Percentiles rank a stretch among this genome's conserved stretches.
Evolutionary conservation across 352 stramenopile genomes (phyloP).

Genomic region (Elongisporangium senticosum): DNA sequence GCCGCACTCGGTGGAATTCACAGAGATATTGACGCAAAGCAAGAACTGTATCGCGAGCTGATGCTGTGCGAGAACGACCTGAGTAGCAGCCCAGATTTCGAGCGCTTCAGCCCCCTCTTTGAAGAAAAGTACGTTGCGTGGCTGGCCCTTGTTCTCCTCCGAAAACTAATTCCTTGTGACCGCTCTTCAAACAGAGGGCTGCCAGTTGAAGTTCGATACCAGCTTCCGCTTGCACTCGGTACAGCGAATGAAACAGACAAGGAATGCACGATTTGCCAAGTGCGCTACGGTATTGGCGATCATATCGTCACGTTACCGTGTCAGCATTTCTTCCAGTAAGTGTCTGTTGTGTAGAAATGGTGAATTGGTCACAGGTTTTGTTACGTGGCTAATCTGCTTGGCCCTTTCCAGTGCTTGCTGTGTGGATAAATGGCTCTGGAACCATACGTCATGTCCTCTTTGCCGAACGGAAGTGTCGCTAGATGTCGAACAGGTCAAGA

Average conservation of each 20-base stretch:
- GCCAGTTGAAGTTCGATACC: slow-evolving; percentile 73
- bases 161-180: not conserved
- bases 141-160: not conserved
- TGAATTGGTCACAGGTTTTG: not conserved
- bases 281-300: slow-evolving; percentile 77
- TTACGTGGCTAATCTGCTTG: slow-evolving; percentile 1
- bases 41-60: slow-evolving; percentile 62
- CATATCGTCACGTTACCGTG: slow-evolving; percentile 81
- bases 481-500: slow-evolving; percentile 27
- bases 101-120: slow-evolving; percentile 60
- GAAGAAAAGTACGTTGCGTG: slow-evolving; percentile 65
- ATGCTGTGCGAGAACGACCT: slow-evolving; percentile 48
- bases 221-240: slow-evolving; percentile 66
- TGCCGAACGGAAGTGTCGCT: slow-evolving; percentile 75
- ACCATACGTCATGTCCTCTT: slow-evolving; percentile 80
- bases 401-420: slow-evolving; percentile 53
- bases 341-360: slow-evolving; percentile 5
- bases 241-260: slow-evolving; percentile 81
- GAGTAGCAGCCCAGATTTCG: slow-evolving; percentile 67
- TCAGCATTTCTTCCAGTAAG: slow-evolving; percentile 86
- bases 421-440: slow-evolving; percentile 83
- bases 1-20: slow-evolving; percentile 22
- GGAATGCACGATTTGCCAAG: slow-evolving; percentile 83
- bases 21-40: slow-evolving; percentile 37
- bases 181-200: slow-evolving; percentile 33